phyloP scores from a whole-genome alignment of 306 rosid genomes.

The Vicia faba region DNA sequence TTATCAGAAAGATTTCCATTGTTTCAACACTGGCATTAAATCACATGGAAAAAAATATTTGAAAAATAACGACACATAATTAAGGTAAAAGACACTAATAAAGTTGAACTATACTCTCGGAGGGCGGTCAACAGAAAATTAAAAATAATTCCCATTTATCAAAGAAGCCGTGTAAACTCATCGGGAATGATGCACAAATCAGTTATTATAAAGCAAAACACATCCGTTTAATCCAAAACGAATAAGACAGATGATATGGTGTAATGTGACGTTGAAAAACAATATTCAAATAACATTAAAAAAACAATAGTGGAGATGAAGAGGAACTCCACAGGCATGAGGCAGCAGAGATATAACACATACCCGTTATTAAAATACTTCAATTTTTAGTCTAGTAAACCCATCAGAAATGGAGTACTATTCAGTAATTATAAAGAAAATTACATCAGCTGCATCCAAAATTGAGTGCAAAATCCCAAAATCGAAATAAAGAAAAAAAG shows the following conservation, averaged over 20 bases:
- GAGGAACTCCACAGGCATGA: neutral
- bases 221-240: neutral
- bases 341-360: neutral
- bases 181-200: neutral
- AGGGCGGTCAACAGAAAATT: neutral
- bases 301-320: neutral
- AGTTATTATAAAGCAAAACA: neutral
- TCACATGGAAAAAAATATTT: neutral
- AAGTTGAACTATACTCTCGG: neutral
- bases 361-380: conserved; percentile 10
- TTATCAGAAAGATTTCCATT: neutral
- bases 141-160: neutral
- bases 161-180: neutral
- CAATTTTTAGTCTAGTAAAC: conserved; percentile 23
- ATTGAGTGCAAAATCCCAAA: conserved; percentile 33
- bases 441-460: conserved; percentile 37
- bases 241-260: neutral
- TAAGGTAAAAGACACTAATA: no score
- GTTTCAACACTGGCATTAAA: neutral
- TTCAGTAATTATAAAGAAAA: conserved; percentile 35
- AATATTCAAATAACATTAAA: neutral
- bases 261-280: neutral
- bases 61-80: neutral
- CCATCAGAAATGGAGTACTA: conserved; percentile 21
- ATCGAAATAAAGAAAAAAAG: neutral